Base-by-base conservation (phyloP, 352 stramenopile genomes). In the Phytophthora crassamura region DNA sequence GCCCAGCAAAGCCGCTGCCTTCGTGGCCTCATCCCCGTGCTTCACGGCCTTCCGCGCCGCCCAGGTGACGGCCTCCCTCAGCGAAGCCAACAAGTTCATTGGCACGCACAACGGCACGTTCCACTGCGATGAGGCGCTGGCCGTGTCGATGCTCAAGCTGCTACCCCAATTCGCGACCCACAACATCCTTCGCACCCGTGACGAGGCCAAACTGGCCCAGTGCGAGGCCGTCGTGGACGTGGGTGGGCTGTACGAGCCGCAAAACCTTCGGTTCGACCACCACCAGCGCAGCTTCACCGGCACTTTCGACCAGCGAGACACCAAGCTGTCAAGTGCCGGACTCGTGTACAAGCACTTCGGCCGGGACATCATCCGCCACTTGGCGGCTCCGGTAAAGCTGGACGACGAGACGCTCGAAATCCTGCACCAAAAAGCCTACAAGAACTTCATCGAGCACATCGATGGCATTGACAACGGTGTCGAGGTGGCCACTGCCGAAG, bases 401-500 rank as follows among this genome's bases (percentile, higher is more conserved):
- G 81, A 91, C 64, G 81, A 90, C 20, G 80, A 74, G 8, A 93
- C 82, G 48, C 70, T 95, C 22, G 89, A 98, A 6, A 71, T 93
- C 47, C 70, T 97, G 54, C 90, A 97, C 74, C 80, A 85, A 40
- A 97, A 98, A 77, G 86, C 98, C 16, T 99, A 99, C 84, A 91
- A 98, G 73, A 93, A 85, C 51, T 98, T 99, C 46, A 90, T 99
- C 30, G 97, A 99, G 84, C 93, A 98, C 61, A 96, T 99, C 53
- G 98, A 99, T 78, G 98, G 94, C 35, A 99, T 99, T 64, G 98
- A 99, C 84, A 99, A 99, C 57, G 98, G 98, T 52, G 93, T 99
- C 2, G 95, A 99, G 64, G 71, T 91, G 40, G 72, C 71, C 33
- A 77, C 47, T 33, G 74, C 67, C 3, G 71, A 65, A 5, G 78